Conservation (phyloP, 2,329 filamentous ascomycete genomes). For the Ascochyta koolunga region DNA sequence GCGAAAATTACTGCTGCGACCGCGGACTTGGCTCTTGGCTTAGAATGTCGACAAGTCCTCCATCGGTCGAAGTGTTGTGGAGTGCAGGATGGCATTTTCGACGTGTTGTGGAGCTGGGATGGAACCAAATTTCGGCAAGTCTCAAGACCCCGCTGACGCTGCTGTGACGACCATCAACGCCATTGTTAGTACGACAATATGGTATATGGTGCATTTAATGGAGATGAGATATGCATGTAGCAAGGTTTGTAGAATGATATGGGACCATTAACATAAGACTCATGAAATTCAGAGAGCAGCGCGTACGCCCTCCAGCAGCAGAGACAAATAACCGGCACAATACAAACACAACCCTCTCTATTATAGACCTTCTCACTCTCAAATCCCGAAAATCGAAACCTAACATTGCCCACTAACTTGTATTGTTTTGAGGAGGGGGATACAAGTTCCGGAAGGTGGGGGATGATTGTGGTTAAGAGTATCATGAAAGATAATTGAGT, state of each 20-base stretch:
- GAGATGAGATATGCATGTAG: no score
- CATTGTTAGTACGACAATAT: no score
- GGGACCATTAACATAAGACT: no score
- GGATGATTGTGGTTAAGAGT: constrained; percentile 44
- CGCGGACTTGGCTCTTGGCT: constrained; percentile 14
- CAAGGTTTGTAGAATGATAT: no score
- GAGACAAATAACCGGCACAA: not conserved
- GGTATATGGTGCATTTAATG: no score
- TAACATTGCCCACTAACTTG: no score
- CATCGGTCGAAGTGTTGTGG: not conserved
- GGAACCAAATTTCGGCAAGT: not conserved
- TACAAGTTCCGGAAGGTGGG: no score
- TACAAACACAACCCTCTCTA: not conserved
- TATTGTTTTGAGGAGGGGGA: no score
- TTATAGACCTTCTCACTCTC: not conserved
- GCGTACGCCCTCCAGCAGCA: not conserved
- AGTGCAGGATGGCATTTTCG: not conserved
- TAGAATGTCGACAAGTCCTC: not conserved
- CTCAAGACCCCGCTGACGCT: not conserved
- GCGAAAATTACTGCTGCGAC: constrained; percentile 3
- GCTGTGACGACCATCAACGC: no score
- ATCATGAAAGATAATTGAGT: not conserved
- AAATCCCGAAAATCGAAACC: not conserved
- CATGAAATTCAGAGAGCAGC: no score
- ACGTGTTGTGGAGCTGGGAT: not conserved